Conservation (phyloP, 352 stramenopile genomes). For the Phytophthora pluvialis region DNA sequence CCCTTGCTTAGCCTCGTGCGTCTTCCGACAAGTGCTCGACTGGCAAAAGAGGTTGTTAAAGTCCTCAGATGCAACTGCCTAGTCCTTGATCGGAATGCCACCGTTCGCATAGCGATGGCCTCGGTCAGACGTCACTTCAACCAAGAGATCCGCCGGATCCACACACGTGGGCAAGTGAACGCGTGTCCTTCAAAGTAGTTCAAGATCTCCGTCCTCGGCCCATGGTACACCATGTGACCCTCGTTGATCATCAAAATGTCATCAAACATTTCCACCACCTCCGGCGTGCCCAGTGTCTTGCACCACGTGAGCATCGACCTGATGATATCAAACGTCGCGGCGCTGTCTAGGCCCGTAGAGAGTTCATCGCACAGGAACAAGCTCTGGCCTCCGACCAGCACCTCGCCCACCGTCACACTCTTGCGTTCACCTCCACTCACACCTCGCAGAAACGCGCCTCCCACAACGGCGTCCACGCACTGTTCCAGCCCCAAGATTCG, state of each 20-base stretch:
- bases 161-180: conserved; percentile 68
- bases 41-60: conserved; percentile 65
- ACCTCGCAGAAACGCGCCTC: conserved; percentile 84
- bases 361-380: conserved; percentile 85
- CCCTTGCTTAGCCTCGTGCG: conserved; percentile 58
- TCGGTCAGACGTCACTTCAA: conserved; percentile 72
- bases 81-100: conserved; percentile 30
- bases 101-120: conserved; percentile 52
- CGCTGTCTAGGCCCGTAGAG: conserved; percentile 61
- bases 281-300: conserved; percentile 63
- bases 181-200: conserved; percentile 88
- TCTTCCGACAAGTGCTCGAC: conserved; percentile 62
- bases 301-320: conserved; percentile 60
- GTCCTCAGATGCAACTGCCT: conserved; percentile 44
- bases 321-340: conserved; percentile 61
- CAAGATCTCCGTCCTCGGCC: conserved; percentile 68
- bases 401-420: conserved; percentile 87
- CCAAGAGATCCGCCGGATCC: conserved; percentile 71
- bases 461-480: conserved; percentile 93
- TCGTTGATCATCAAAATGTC: conserved; percentile 95
- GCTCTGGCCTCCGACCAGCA: conserved; percentile 51
- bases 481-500: conserved; percentile 85
- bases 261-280: conserved; percentile 96
- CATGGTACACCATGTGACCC: conserved; percentile 94
- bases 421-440: conserved; percentile 91